Evolutionary conservation across 257 asterid genomes (phyloP), one percentile per base, ranked within the genome.

Genomic region (Solanum lycopersicoides): DNA sequence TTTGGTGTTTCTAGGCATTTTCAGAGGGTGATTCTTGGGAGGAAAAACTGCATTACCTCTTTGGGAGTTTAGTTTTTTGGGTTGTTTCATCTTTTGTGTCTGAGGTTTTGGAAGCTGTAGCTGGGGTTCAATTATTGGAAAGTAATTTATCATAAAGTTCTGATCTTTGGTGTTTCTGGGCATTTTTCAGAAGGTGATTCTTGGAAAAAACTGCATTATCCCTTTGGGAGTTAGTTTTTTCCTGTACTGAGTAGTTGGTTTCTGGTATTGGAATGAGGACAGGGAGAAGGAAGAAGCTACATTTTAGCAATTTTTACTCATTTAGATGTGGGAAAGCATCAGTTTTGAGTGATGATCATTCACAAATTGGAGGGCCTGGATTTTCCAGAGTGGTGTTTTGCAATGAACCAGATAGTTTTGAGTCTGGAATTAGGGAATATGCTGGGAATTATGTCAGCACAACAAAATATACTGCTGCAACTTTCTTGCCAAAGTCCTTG

Each of bases 291-390:
- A 93, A 84, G 92, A 93, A 88, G 93, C 76, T 96, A 53, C 94
- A 94, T 87, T 88, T 96, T 85, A 93, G 97, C 97, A 92, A 92
- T 93, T 90, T 95, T 93, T 94, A 93, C 92, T 87, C 99, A 50
- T 95, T 96, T 88, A 92, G 74, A 84, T 90, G 98, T 87, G 95
- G 97, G 7, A 93, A 82, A 91, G 92, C 85, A 47, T 87, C 88
- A 50, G 89, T 89, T 35, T 60, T 47, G 34, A 88, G 89, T 84
- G 96, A 92, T 5, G 98, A 92, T 83, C 96, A 93, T 87, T 90
- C 96, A 11, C 94, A 93, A 83, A 95, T 96, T 87, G 99, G 99
- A 10, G 95, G 98, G 4, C 96, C 97, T 14, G 99, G 99, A 84
- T 95, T 94, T 88, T 96, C 99, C 15, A 92, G 98, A 90, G 98